Conservation (phyloP, 2,329 filamentous ascomycete genomes). For the Keithomyces neogunnii region DNA sequence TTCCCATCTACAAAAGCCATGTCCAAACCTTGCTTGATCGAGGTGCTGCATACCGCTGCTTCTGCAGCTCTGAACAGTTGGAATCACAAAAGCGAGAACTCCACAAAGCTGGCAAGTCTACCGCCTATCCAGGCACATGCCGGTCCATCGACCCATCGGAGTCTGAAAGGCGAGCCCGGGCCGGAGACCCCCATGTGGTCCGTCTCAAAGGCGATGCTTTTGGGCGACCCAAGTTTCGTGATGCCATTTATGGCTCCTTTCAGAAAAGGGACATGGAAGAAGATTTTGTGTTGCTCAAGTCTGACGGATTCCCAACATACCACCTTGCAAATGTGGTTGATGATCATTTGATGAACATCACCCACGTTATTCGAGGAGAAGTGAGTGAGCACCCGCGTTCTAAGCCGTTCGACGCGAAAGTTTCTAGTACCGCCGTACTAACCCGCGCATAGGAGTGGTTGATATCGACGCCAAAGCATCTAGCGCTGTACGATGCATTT, state of each 20-base stretch:
- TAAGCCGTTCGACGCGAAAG: background rate
- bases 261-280: slow-evolving; percentile 51
- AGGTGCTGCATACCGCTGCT: slow-evolving; percentile 83
- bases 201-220: slow-evolving; percentile 56
- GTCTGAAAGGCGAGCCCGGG: slow-evolving; percentile 59
- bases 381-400: slow-evolving; percentile 33
- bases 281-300: slow-evolving; percentile 85
- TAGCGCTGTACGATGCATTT: slow-evolving; percentile 67
- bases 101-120: slow-evolving; percentile 39
- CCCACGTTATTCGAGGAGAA: slow-evolving; percentile 85
- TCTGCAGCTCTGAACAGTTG: slow-evolving; percentile 70
- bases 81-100: slow-evolving; percentile 56
- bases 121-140: slow-evolving; percentile 58
- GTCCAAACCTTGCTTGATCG: slow-evolving; percentile 59
- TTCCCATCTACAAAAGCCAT: slow-evolving; percentile 62
- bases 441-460: slow-evolving; percentile 68
- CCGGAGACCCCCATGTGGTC: slow-evolving; percentile 66
- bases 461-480: slow-evolving; percentile 73
- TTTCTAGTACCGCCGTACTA: background rate
- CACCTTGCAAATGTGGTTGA: slow-evolving; percentile 97
- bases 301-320: slow-evolving; percentile 88
- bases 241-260: slow-evolving; percentile 71
- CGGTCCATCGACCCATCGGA: slow-evolving; percentile 56
- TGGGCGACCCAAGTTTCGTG: slow-evolving; percentile 56
- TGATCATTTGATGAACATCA: slow-evolving; percentile 91